These are phyloP conservation scores for Amphichorda felina DNA, from an alignment of 2,329 filamentous ascomycete species.

Conservation along the genomic window DNA sequence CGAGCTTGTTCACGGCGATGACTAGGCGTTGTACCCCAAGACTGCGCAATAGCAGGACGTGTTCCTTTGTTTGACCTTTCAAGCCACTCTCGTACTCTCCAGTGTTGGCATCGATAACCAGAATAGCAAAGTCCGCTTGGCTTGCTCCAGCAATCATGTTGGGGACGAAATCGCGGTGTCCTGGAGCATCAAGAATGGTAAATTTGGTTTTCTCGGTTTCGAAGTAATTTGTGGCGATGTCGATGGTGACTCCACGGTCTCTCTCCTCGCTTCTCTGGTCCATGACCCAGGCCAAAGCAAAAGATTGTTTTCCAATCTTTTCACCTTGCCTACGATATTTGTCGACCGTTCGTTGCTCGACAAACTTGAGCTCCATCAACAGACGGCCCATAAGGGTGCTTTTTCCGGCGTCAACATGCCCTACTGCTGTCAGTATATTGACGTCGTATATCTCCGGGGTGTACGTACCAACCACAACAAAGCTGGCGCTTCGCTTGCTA, in stretches of 20 bases:
- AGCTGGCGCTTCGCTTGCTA: conserved; percentile 73
- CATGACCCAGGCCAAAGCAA: conserved; percentile 93
- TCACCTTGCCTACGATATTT: conserved; percentile 83
- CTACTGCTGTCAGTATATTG: conserved; percentile 26
- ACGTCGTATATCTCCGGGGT: background rate
- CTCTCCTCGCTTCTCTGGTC: conserved; percentile 87
- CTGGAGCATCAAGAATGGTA: conserved; percentile 90
- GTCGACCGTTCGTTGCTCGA: conserved; percentile 80
- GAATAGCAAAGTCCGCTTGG: conserved; percentile 88
- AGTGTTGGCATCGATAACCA: conserved; percentile 83
- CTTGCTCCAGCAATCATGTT: conserved; percentile 98
- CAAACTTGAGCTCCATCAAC: conserved; percentile 74
- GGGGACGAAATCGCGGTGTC: conserved; percentile 90
- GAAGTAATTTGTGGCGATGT: conserved; percentile 91
- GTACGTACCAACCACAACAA: conserved; percentile 75
- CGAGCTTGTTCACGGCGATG: conserved; percentile 91
- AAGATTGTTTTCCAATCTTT: conserved; percentile 86
- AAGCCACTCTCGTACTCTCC: conserved; percentile 91
- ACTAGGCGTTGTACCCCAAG: conserved; percentile 83
- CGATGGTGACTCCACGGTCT: conserved; percentile 84
- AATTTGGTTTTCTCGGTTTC: conserved; percentile 79
- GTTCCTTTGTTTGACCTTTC: conserved; percentile 88
- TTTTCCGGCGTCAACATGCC: conserved; percentile 95
- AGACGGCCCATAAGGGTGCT: conserved; percentile 96
- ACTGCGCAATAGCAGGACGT: conserved; percentile 78